These are phyloP conservation scores for Colletotrichum nymphaeae DNA, from an alignment of 2,329 filamentous ascomycete species.

Conservation along the genomic window DNA sequence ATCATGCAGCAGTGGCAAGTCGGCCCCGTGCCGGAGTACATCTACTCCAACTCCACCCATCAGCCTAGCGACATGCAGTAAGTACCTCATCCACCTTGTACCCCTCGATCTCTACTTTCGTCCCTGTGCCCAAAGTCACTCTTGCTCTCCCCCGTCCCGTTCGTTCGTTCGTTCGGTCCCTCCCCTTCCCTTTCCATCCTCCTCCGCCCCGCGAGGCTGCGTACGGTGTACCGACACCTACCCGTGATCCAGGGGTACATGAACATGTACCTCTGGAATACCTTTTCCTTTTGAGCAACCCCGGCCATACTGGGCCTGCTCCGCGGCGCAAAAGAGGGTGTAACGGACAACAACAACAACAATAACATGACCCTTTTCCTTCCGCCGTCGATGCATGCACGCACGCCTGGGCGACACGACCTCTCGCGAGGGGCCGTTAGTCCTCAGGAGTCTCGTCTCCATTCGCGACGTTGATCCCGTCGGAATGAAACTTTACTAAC, in stretches of 20 bases:
- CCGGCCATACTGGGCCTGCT: constrained; percentile 21
- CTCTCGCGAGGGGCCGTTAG: background rate
- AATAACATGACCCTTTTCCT: constrained; percentile 18
- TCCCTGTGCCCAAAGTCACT: constrained; percentile 15
- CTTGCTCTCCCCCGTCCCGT: constrained; percentile 18
- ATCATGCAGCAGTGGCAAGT: constrained; percentile 73
- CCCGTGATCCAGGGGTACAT: constrained; percentile 22
- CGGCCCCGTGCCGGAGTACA: constrained; percentile 69
- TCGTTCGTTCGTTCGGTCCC: constrained; percentile 38
- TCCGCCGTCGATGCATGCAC: constrained; percentile 5
- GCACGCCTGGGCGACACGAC: background rate
- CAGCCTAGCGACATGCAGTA: constrained; percentile 69
- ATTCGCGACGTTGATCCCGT: constrained; percentile 8
- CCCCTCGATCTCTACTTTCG: constrained; percentile 34
- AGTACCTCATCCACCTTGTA: constrained; percentile 56
- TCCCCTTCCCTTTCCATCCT: constrained; percentile 43
- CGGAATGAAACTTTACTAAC: constrained; percentile 29
- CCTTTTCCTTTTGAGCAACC: constrained; percentile 20
- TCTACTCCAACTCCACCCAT: constrained; percentile 64
- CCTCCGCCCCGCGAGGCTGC: constrained; percentile 30
- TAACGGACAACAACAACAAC: constrained; percentile 30
- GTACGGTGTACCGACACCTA: constrained; percentile 11
- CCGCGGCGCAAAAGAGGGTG: constrained; percentile 21
- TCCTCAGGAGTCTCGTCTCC: background rate
- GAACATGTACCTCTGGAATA: constrained; percentile 23